Evolutionary conservation across 2,329 filamentous ascomycete species (phyloP), one percentile per base, ranked within the genome.

Genomic region (Aspergillus sp.): DNA sequence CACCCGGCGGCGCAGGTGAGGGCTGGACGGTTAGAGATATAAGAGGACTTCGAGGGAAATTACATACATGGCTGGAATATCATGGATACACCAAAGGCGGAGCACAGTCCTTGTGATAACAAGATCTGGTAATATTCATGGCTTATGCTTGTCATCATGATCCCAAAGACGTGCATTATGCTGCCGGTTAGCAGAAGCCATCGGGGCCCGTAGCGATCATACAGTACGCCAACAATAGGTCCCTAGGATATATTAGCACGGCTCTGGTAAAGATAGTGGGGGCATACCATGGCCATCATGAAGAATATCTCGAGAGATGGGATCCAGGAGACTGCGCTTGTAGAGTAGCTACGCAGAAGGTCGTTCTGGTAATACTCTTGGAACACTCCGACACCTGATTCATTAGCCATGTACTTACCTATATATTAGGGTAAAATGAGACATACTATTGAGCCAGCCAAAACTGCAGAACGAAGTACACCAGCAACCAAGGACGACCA

Each of bases 151-250:
- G 81, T 73, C 83, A 85, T 85, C 82, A 85, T 85, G 23, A 85
- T 70, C 3, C 82, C 82, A 55, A 85, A 82, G 53, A 85, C 80
- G 58, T 85, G 82, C 55, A 85, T 65, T 54, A 84, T 73, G 3
- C 78, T 79, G 19, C 83, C 83, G 31, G 74, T 66, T 0, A 82
- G 43, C 1, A 84, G 67, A 1, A 90, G 55, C 45, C 75, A 80
- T 27, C 81, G 79, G 0, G 87, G 85, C 0, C 88, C 88, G 56
- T 85, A 83, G 56, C 77, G 82, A 65, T 90, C 88, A 63, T 82
- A 89, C 0, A 87, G 47, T 41, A 82, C 84, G 1, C 88, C 88
- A n/a, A 87, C 80, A 7, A 90, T 64, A 0, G 86, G 85, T 0
- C 55, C 57, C 51, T 60, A 33, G 15, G 0, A 37, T 37, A 37